Evolutionary conservation across 2,329 filamentous ascomycete species (phyloP).

Genomic region (Polychaeton citri): DNA sequence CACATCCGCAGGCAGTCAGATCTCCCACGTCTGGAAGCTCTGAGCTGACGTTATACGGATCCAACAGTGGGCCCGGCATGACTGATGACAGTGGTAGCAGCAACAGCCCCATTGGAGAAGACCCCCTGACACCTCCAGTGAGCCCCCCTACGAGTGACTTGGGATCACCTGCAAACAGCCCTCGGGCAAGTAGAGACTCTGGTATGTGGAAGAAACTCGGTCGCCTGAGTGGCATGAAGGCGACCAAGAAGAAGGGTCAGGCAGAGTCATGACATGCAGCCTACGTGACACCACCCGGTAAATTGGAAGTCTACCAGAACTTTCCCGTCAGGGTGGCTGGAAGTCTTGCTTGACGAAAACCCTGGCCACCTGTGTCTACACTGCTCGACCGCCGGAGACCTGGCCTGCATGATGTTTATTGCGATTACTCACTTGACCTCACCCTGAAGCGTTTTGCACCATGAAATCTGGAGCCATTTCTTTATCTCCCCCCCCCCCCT

Average conservation of each 20-base stretch:
- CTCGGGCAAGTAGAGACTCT: slow-evolving; percentile 18
- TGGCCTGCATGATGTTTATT: too few relatives aligned
- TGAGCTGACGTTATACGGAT: slow-evolving; percentile 27
- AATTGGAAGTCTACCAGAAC: too few relatives aligned
- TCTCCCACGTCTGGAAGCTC: slow-evolving; percentile 4
- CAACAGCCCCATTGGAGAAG: slow-evolving; percentile 34
- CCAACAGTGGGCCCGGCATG: slow-evolving; percentile 27
- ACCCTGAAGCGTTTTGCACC: too few relatives aligned
- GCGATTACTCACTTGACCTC: too few relatives aligned
- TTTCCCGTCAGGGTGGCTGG: too few relatives aligned
- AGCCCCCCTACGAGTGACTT: slow-evolving; percentile 45
- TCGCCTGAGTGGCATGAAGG: slow-evolving; percentile 23
- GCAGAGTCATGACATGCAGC: too few relatives aligned
- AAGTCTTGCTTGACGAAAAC: too few relatives aligned
- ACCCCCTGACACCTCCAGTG: slow-evolving; percentile 62
- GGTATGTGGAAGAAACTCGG: slow-evolving; percentile 26
- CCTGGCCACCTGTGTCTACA: too few relatives aligned
- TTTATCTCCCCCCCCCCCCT: too few relatives aligned
- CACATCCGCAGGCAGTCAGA: background rate
- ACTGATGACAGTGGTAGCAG: slow-evolving; percentile 54
- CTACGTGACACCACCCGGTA: too few relatives aligned
- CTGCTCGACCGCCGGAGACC: too few relatives aligned
- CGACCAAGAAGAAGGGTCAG: slow-evolving; percentile 19
- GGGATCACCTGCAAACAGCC: slow-evolving; percentile 7
- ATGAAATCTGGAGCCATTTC: too few relatives aligned